A percentile compares a stretch with the other conserved stretches of the same genome.
Conservation (phyloP, 139 green algal genomes). For the Micromonas pusilla region DNA sequence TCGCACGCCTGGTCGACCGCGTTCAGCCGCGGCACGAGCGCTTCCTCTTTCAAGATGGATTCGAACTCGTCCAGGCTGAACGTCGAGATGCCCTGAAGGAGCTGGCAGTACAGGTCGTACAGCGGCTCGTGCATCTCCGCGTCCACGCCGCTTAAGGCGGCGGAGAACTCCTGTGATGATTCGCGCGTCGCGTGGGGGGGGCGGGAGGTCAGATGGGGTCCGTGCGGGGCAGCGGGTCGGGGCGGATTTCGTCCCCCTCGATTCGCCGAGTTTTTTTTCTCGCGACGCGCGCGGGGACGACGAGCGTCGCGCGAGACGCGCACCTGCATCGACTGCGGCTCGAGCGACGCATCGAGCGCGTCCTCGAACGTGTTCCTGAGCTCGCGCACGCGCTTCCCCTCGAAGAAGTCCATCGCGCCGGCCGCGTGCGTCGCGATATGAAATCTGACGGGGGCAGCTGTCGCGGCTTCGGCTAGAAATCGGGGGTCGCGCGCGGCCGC, state of each 20-base stretch:
- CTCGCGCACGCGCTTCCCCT: neutral
- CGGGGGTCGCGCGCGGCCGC: too few relatives aligned
- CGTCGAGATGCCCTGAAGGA: neutral
- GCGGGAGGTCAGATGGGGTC: too few relatives aligned
- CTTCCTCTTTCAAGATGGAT: neutral
- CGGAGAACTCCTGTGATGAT: neutral
- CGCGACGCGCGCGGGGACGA: neutral
- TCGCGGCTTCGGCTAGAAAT: too few relatives aligned
- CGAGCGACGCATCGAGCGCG: neutral
- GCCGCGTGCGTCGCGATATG: too few relatives aligned
- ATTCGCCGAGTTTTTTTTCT: neutral
- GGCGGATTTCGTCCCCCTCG: neutral
- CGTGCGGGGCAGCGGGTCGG: too few relatives aligned
- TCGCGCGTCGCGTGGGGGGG: neutral
- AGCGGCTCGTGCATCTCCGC: neutral
- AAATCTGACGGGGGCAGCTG: too few relatives aligned
- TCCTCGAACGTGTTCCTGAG: neutral
- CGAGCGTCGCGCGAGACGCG: neutral
- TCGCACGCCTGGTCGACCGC: conserved; percentile 12
- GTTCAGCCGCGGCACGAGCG: neutral
- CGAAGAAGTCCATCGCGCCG: neutral
- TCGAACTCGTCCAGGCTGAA: conserved; percentile 19
- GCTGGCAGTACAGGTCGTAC: conserved; percentile 14
- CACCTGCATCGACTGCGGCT: neutral
- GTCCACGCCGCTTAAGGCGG: neutral